Conservation (phyloP, 495 filamentous ascomycete species). For the Tetracladium setigerum region DNA sequence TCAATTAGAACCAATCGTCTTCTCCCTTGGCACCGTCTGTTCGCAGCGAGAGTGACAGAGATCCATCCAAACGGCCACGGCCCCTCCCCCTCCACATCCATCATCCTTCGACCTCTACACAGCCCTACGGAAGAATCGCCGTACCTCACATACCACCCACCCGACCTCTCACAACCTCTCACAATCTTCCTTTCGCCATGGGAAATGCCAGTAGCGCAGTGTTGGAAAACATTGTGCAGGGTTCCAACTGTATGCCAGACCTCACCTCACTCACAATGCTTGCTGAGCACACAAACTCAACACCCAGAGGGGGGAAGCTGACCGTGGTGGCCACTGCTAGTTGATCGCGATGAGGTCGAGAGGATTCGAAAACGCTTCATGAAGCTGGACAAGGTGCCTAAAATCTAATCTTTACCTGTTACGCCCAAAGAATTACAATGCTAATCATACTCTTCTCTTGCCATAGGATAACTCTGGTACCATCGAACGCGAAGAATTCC, state of each 20-base stretch:
- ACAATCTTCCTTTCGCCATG: constrained; percentile 45
- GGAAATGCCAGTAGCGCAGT: constrained; percentile 77
- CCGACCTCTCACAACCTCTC: background rate
- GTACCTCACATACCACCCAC: background rate
- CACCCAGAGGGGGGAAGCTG: no score
- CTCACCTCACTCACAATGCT: no score
- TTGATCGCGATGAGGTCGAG: constrained; percentile 95
- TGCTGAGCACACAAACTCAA: background rate
- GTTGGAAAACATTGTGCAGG: constrained; percentile 91
- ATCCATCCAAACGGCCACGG: no score
- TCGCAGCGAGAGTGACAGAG: no score
- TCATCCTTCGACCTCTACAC: constrained; percentile 16
- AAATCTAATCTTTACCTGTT: background rate
- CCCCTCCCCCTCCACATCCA: background rate
- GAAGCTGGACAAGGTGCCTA: constrained; percentile 90
- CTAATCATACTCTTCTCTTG: background rate
- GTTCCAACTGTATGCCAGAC: constrained; percentile 76
- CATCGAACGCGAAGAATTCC: constrained; percentile 97
- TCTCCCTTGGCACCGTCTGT: no score
- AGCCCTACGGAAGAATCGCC: background rate
- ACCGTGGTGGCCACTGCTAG: constrained; percentile 32
- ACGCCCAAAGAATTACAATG: background rate
- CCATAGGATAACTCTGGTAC: constrained; percentile 90
- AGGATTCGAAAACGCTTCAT: constrained; percentile 93
- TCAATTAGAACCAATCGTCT: constrained; percentile 24